Conservation (phyloP, 192 early-diverging fungal genomes). For the Geranomyces variabilis region DNA sequence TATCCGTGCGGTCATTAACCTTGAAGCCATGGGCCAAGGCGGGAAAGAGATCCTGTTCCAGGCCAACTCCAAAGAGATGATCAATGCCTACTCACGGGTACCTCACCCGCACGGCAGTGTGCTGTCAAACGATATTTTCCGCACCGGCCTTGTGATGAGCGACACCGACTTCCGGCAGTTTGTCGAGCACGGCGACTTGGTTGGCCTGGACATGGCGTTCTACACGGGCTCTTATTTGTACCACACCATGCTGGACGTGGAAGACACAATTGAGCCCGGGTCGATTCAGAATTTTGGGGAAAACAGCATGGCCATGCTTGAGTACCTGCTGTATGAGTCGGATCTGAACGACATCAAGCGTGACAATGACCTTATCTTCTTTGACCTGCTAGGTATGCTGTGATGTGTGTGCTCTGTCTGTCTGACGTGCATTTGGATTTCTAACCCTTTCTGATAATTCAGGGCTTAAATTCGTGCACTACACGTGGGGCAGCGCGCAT, state of each 20-base stretch:
- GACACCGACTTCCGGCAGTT: slow-evolving; percentile 82
- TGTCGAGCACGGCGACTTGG: slow-evolving; percentile 68
- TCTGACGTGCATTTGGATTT: neutral
- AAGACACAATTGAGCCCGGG: slow-evolving; percentile 58
- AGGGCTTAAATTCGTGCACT: slow-evolving; percentile 61
- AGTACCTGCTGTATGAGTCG: slow-evolving; percentile 52
- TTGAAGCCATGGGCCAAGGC: slow-evolving; percentile 73
- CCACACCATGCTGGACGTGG: slow-evolving; percentile 71
- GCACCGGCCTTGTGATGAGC: slow-evolving; percentile 62
- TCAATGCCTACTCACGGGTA: slow-evolving; percentile 66
- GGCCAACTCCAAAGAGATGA: slow-evolving; percentile 67
- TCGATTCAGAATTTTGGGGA: slow-evolving; percentile 74
- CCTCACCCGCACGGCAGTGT: slow-evolving; percentile 72
- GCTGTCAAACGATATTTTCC: slow-evolving; percentile 55
- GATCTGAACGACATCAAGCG: slow-evolving; percentile 50
- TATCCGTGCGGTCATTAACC: slow-evolving; percentile 70
- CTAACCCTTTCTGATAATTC: neutral
- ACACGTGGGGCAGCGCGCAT: slow-evolving; percentile 56
- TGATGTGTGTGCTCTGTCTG: neutral
- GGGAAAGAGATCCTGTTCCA: slow-evolving; percentile 77
- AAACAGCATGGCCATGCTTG: slow-evolving; percentile 60
- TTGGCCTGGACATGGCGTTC: slow-evolving; percentile 68
- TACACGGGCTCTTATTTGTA: slow-evolving; percentile 55
- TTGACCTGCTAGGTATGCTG: slow-evolving; percentile 62
- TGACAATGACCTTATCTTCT: slow-evolving; percentile 59